Base-by-base conservation (phyloP, 192 early-diverging fungal species). In the Phlyctochytrium planicorne region DNA sequence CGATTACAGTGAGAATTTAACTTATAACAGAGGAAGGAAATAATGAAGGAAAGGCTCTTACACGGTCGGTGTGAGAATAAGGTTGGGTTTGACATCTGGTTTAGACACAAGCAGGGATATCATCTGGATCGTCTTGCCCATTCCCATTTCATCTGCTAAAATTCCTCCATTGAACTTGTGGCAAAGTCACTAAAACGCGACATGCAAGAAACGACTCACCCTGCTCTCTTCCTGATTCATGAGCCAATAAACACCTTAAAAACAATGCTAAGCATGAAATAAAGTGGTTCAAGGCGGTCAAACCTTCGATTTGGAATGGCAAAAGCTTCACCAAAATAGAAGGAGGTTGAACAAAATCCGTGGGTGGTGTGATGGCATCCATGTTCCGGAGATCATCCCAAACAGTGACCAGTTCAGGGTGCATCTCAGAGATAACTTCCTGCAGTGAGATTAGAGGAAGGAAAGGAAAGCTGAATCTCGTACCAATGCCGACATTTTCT, bases 101-200 rank as follows among this genome's bases (percentile, higher is more conserved):
- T 89, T 87, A 10, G 91, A 53, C 4, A 75, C 78, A 27, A 97
- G 63, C 24, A 97, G 78, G 4, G 89, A 86, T 30, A 97, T 94
- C 53, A 90, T 91, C 71, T 96, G 93, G 68, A 97, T 91, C 2
- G 95, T 97, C 75, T 97, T 97, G 12, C 74, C 79, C 80, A 84
- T 80, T 1, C 93, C 93, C 93, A 95, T 97, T 63, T 94, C 91
- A 77, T 93, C 91, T 4, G 73, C 74, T 24, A 71, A 91, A 92
- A 57, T 57, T 29, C 55, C 55, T 10, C 55, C 55, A 27, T 57
- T 57, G 27, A 57, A 57, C 55, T 57, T 20, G 10, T 6, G 55
- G 55, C 14, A 6, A 6, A 27, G 55, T 14, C 55, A 57, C 60
- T 31, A 62, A 31, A 3, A 62, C 24, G 29, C 6, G 20, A 59